phyloP scores from a whole-genome alignment of 192 early-diverging fungal species.

The Entomortierella chlamydospora region DNA sequence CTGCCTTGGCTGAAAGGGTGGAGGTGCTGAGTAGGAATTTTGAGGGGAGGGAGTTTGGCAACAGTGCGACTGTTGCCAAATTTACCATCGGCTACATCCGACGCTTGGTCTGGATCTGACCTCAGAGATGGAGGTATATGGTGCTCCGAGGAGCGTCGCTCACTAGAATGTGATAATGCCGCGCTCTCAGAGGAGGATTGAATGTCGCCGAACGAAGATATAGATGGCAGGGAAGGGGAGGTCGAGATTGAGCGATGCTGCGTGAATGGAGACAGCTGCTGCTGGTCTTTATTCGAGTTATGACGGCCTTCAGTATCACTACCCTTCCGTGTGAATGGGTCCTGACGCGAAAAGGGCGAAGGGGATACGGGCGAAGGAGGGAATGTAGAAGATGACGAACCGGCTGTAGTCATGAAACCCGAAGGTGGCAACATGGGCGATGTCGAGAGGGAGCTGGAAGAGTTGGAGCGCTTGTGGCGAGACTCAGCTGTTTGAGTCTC shows the following conservation, averaged over 20 bases:
- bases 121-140: slow-evolving; percentile 4
- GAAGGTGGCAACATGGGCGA: slow-evolving; percentile 47
- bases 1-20: slow-evolving; percentile 11
- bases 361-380: slow-evolving; percentile 35
- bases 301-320: neutral
- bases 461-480: neutral
- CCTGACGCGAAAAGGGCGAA: slow-evolving; percentile 24
- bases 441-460: slow-evolving; percentile 18
- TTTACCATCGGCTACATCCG: neutral
- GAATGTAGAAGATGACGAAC: slow-evolving; percentile 5
- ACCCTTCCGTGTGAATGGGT: slow-evolving; percentile 13
- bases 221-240: slow-evolving; percentile 44
- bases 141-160: slow-evolving; percentile 2
- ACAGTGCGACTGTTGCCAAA: slow-evolving; percentile 8
- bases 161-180: neutral
- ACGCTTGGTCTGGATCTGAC: neutral
- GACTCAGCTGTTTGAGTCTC: slow-evolving; percentile 1
- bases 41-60: slow-evolving; percentile 32
- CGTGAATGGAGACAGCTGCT: slow-evolving; percentile 43
- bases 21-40: slow-evolving; percentile 42
- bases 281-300: slow-evolving; percentile 9
- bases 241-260: slow-evolving; percentile 7
- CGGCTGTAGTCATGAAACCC: neutral
- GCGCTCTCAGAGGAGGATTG: slow-evolving; percentile 16
- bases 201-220: slow-evolving; percentile 38